Evolutionary conservation across 2,329 filamentous ascomycete genomes (phyloP).

Genomic region (Fusarium nanum): DNA sequence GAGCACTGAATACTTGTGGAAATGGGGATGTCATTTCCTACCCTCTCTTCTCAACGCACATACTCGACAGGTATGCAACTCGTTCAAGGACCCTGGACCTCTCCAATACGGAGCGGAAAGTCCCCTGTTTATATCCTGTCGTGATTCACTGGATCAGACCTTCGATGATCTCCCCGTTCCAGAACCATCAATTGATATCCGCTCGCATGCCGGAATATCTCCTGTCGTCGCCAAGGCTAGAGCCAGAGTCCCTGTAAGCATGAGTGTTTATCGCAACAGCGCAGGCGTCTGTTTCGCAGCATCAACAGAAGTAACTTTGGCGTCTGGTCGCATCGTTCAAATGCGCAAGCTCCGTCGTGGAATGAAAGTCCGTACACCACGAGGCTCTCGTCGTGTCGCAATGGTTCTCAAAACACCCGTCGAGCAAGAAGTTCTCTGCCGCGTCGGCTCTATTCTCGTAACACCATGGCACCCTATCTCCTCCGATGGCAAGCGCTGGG

Average conservation of each 20-base stretch:
- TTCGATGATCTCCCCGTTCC: conserved; percentile 63
- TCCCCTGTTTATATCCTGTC: conserved; percentile 63
- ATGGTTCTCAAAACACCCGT: conserved; percentile 65
- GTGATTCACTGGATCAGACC: conserved; percentile 60
- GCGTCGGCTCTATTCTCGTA: conserved; percentile 60
- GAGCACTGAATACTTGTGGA: conserved; percentile 52
- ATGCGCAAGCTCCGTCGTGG: conserved; percentile 60
- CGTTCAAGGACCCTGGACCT: conserved; percentile 71
- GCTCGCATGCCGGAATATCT: background rate
- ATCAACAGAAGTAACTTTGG: conserved; percentile 59
- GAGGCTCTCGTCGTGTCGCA: conserved; percentile 60
- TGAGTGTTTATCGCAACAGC: conserved; percentile 58
- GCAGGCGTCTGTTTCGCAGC: conserved; percentile 65
- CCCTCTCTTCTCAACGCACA: conserved; percentile 68
- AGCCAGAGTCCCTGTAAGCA: conserved; percentile 45
- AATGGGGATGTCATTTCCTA: conserved; percentile 70
- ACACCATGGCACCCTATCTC: conserved; percentile 71
- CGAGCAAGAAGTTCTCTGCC: conserved; percentile 55
- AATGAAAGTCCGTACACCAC: conserved; percentile 62
- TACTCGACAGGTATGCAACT: conserved; percentile 67
- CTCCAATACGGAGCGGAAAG: conserved; percentile 64
- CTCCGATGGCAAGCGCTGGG: conserved; percentile 55
- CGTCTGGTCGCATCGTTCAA: conserved; percentile 53
- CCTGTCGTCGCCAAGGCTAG: background rate
- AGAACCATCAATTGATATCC: conserved; percentile 49